Base-by-base conservation (phyloP, 2,329 filamentous ascomycete genomes). In the Stagonosporopsis cucurbitacearum region DNA sequence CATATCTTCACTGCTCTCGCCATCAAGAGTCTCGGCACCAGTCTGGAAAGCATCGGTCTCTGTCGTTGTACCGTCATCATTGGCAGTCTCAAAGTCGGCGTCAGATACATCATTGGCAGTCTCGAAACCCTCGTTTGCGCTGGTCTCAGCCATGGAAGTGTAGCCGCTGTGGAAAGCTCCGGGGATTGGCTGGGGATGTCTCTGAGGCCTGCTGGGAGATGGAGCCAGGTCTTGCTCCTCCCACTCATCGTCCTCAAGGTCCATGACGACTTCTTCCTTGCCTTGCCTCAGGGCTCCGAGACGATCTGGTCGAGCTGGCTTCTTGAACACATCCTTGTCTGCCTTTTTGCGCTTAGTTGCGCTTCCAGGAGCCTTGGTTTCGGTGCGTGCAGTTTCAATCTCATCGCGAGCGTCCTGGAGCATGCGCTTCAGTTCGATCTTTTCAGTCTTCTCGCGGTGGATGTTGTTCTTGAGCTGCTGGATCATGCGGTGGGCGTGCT, bases 391-490 rank as follows among this genome's bases (percentile, higher is more conserved):
- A 42, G 86, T 77, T 75, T 92, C 95, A 25, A 99, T 79, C 69
- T 99, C 95, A 72, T 99, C 95, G 32, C 93, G 88, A 22, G 94
- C 89, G 69, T 99, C 95, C 78, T 98, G 94, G 26, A 98, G 85
- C 84, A 99, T 91, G 57, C 94, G 90, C 77, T 92, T 93, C 50
- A 98, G 85, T 77, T 99, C 95, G 25, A 98, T 85, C 81, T 97
- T 99, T 76, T 99, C 95, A 0, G 94, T 97, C 86, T 98, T 99
- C 76, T 99, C 95, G 30, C 95, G 90, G 75, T 99, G 94, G 42
- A 98, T 90, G 68, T 93, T 96, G 74, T 90, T 92, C 77, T 96
- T 92, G 65, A 98, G 85, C 68, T 92, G 96, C 74, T 98, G 94
- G 56, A 99, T 97, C 78, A 96, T 97, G 54, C 94, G 87, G 75